These are phyloP conservation scores for Mycena albidolilacea DNA, from an alignment of 768 basidiomycete species.

Conservation along the genomic window DNA sequence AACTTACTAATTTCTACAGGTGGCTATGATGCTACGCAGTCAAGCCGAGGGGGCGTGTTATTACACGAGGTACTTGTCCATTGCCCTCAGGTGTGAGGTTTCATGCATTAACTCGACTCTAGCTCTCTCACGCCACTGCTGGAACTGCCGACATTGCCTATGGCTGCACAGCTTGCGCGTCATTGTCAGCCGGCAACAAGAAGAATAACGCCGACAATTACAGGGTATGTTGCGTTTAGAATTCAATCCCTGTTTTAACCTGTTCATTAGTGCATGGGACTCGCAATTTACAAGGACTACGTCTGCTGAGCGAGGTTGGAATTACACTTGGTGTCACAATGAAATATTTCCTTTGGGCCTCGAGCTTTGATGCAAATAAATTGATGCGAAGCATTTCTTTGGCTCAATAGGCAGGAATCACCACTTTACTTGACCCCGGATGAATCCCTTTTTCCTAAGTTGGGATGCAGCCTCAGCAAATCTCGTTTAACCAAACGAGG, in stretches of 20 bases:
- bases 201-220: conserved; percentile 36
- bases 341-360: too few relatives aligned
- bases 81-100: too few relatives aligned
- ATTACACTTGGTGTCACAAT: too few relatives aligned
- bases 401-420: too few relatives aligned
- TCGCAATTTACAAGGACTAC: conserved; percentile 33
- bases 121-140: conserved; percentile 34
- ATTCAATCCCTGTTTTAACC: background rate
- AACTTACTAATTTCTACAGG: background rate
- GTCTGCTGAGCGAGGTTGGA: conserved; percentile 5
- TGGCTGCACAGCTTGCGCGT: conserved; percentile 26
- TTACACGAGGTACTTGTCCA: conserved; percentile 28
- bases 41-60: conserved; percentile 31
- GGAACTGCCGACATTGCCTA: conserved; percentile 31
- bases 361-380: too few relatives aligned
- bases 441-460: too few relatives aligned
- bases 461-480: too few relatives aligned
- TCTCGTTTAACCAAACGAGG: too few relatives aligned
- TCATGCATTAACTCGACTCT: too few relatives aligned
- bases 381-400: too few relatives aligned
- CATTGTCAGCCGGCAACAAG: conserved; percentile 22
- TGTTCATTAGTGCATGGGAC: conserved; percentile 27
- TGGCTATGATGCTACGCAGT: conserved; percentile 22
- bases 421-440: too few relatives aligned
- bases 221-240: background rate